These are phyloP conservation scores for Pleurotus salmoneostramineus DNA, from an alignment of 768 basidiomycete genomes.

Conservation along the genomic window DNA sequence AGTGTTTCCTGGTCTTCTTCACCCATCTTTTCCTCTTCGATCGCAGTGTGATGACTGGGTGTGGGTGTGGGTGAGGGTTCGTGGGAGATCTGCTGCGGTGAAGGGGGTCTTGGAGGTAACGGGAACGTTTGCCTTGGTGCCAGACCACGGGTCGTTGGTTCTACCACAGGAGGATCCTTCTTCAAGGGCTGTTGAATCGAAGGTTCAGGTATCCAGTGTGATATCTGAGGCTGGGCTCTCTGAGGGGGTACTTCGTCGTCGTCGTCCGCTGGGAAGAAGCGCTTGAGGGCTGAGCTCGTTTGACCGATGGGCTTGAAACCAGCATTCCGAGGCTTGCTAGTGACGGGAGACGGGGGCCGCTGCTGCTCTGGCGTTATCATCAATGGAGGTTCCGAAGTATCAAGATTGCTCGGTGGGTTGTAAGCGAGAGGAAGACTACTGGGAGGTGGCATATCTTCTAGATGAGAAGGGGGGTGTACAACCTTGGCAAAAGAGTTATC, in stretches of 20 bases:
- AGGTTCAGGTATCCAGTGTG: slow-evolving; percentile 2
- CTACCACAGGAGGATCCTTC: neutral
- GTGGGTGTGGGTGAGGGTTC: neutral
- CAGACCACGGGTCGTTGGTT: neutral
- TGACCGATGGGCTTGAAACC: slow-evolving; percentile 70
- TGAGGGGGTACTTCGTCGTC: slow-evolving; percentile 40
- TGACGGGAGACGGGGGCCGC: slow-evolving; percentile 12
- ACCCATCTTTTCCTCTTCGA: neutral
- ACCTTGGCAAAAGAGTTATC: neutral
- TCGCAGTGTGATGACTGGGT: neutral
- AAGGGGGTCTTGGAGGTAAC: slow-evolving; percentile 1
- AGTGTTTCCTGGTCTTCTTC: neutral
- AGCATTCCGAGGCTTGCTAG: slow-evolving; percentile 31
- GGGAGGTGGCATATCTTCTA: slow-evolving; percentile 6
- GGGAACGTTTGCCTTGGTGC: neutral
- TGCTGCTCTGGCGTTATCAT: slow-evolving; percentile 4
- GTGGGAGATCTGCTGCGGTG: neutral
- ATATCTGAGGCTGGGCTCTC: slow-evolving; percentile 1
- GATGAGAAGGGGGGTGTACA: neutral
- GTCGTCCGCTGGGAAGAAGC: slow-evolving; percentile 83
- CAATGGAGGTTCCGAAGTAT: neutral
- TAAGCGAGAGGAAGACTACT: no score
- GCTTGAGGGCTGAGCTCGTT: slow-evolving; percentile 55
- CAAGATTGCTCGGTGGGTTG: no score
- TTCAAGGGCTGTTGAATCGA: neutral